phyloP scores from a whole-genome alignment of 805 yeast species.

The Citeromyces nyonsensis region DNA sequence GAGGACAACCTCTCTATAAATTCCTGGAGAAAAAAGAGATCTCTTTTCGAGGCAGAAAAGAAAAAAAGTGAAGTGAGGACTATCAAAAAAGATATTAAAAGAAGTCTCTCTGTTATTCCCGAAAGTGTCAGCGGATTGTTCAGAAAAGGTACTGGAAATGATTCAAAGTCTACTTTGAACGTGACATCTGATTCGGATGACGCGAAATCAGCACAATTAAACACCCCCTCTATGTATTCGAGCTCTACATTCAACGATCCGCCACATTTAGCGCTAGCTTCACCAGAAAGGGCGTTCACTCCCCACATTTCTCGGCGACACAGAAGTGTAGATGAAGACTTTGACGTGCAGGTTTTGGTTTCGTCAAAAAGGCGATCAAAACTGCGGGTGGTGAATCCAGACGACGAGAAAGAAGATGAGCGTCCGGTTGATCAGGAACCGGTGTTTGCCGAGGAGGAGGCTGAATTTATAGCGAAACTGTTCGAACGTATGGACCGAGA shows the following conservation, averaged over 20 bases:
- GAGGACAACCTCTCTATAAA: conserved; percentile 30
- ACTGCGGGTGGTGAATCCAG: conserved; percentile 51
- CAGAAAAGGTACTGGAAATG: too few relatives aligned
- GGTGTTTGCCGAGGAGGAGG: too few relatives aligned
- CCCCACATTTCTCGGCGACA: conserved; percentile 14
- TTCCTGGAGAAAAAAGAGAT: conserved; percentile 34
- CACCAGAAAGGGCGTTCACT: too few relatives aligned
- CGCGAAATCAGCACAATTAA: neutral
- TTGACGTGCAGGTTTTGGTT: conserved; percentile 63
- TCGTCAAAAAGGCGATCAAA: conserved; percentile 47
- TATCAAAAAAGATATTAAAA: conserved; percentile 1
- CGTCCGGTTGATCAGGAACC: neutral
- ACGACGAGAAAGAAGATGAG: conserved; percentile 6
- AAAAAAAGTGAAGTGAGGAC: conserved; percentile 3
- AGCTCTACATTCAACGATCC: conserved; percentile 7
- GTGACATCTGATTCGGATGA: too few relatives aligned
- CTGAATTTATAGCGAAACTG: conserved; percentile 4
- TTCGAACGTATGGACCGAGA: neutral
- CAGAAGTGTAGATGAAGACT: conserved; percentile 23
- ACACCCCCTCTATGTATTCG: conserved; percentile 1
- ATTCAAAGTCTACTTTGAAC: too few relatives aligned
- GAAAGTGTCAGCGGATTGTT: too few relatives aligned
- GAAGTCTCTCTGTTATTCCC: too few relatives aligned
- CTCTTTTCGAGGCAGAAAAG: conserved; percentile 9
- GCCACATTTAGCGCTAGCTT: neutral